phyloP scores from a whole-genome alignment of 1,139 yeast genomes.

The Yamadazyma dendronema region DNA sequence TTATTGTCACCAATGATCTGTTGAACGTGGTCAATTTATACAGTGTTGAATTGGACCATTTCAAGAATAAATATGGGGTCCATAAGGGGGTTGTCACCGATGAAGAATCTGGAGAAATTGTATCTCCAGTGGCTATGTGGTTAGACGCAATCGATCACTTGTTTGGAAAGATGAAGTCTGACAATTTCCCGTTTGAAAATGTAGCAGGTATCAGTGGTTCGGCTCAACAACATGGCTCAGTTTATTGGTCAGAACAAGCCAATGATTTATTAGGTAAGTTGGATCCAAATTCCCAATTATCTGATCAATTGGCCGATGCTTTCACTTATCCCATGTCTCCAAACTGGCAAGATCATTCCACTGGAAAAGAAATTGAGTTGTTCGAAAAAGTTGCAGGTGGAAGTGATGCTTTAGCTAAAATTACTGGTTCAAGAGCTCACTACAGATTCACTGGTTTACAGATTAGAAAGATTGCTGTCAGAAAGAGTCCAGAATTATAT shows the following conservation, averaged over 20 bases:
- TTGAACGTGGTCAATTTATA: constrained; percentile 56
- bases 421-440: constrained; percentile 87
- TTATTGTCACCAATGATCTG: constrained; percentile 58
- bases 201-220: constrained; percentile 82
- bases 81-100: constrained; percentile 67
- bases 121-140: constrained; percentile 90
- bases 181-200: constrained; percentile 53
- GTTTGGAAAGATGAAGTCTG: constrained; percentile 51
- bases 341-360: constrained; percentile 94
- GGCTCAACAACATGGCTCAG: constrained; percentile 92
- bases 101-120: constrained; percentile 52
- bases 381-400: constrained; percentile 69
- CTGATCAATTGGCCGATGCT: constrained; percentile 48
- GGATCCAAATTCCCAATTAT: constrained; percentile 28
- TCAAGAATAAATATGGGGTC: constrained; percentile 55
- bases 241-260: constrained; percentile 66
- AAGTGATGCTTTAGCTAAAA: constrained; percentile 56
- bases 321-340: constrained; percentile 72
- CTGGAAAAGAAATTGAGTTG: constrained; percentile 61
- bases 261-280: constrained; percentile 30
- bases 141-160: constrained; percentile 74
- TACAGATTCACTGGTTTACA: constrained; percentile 90
- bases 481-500: constrained; percentile 51
- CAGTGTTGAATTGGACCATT: constrained; percentile 68
- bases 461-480: constrained; percentile 67